A percentile compares a stretch with the other conserved stretches of the same genome.
These are phyloP conservation scores for Solanum aculeatissimum DNA, from an alignment of 305 asterid species.

Conservation along the genomic window DNA sequence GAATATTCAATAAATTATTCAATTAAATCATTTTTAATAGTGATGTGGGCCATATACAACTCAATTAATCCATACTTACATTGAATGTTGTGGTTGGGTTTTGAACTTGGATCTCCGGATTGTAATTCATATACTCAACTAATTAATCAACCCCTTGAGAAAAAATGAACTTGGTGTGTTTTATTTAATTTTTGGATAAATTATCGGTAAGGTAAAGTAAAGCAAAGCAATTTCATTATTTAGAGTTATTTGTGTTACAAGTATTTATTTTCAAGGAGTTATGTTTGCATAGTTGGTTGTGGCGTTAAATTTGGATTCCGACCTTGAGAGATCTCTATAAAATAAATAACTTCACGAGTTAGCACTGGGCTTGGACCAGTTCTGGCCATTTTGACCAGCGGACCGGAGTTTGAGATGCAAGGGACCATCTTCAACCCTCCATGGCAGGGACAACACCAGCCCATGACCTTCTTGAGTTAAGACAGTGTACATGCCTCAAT, in stretches of 20 bases:
- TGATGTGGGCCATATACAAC: not conserved
- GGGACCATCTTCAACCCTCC: not conserved
- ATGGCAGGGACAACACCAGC: not conserved
- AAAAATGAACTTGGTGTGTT: not conserved
- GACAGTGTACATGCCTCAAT: not conserved
- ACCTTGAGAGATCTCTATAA: not conserved
- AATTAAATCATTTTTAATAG: not conserved
- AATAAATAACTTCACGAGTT: not conserved
- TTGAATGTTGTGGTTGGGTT: not conserved
- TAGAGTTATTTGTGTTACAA: not conserved
- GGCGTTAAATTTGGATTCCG: not conserved
- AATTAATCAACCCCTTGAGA: not conserved
- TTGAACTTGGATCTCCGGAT: not conserved
- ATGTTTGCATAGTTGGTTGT: not conserved
- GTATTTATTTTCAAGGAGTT: not conserved
- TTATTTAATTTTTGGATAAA: not conserved
- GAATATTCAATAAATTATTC: not conserved
- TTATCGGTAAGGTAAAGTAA: not conserved
- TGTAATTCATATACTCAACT: not conserved
- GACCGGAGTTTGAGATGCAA: not conserved
- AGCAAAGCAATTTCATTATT: not conserved
- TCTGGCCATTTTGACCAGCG: not conserved
- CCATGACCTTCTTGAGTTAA: not conserved
- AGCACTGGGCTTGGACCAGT: not conserved
- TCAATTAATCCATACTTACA: not conserved